Percentiles rank a stretch among this genome's conserved stretches.
Conservation (phyloP, 371 early-diverging fungal species). For the Mucor irregularis region DNA sequence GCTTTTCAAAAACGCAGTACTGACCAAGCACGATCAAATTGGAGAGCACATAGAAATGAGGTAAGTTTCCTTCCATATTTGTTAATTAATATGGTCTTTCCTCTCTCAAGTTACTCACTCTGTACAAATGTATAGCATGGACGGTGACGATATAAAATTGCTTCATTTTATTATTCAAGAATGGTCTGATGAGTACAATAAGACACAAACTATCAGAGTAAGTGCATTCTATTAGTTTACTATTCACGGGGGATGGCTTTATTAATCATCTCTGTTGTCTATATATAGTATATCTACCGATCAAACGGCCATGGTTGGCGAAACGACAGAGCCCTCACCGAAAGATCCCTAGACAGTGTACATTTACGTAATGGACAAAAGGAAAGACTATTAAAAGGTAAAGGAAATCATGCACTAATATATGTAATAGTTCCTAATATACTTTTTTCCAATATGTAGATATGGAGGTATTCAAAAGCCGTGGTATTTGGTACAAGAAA, state of each 20-base stretch:
- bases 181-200: slow-evolving; percentile 31
- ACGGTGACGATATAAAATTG: not conserved
- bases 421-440: not conserved
- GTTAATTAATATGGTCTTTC: not conserved
- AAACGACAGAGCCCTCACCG: slow-evolving; percentile 13
- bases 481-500: slow-evolving; percentile 76
- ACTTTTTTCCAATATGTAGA: slow-evolving; percentile 6
- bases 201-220: slow-evolving; percentile 12
- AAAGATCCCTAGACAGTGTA: slow-evolving; percentile 30
- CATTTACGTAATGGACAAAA: slow-evolving; percentile 33
- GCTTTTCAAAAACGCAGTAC: slow-evolving; percentile 4
- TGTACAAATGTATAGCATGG: not conserved
- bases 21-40: not conserved
- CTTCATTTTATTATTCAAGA: slow-evolving; percentile 12
- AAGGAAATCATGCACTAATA: not conserved
- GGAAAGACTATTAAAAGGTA: slow-evolving; percentile 31
- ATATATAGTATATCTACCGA: slow-evolving; percentile 10
- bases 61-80: not conserved
- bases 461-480: slow-evolving; percentile 32
- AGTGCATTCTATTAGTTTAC: too few species aligned
- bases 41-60: slow-evolving; percentile 5
- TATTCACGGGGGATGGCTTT: too few species aligned
- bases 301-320: slow-evolving; percentile 6
- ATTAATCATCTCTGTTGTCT: too few species aligned
- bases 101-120: not conserved